Conservation (phyloP, 2,329 filamentous ascomycete genomes). For the Aureobasidium pullulans region DNA sequence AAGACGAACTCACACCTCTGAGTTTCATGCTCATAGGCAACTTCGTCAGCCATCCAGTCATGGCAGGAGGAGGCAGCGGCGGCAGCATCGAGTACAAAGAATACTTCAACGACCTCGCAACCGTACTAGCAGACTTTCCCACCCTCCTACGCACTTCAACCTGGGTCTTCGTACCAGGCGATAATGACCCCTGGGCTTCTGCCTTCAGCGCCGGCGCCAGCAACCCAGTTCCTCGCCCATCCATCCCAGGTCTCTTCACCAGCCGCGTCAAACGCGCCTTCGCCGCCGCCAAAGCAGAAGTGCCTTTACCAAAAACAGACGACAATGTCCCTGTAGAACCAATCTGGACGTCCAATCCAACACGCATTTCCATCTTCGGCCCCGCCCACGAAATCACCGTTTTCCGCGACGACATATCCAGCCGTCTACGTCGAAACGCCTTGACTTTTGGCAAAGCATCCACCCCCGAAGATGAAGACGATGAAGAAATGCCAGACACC, state of each 20-base stretch:
- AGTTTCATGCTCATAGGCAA: slow-evolving; percentile 80
- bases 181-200: slow-evolving; percentile 96
- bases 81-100: slow-evolving; percentile 96
- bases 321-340: slow-evolving; percentile 55
- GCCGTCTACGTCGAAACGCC: slow-evolving; percentile 67
- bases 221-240: slow-evolving; percentile 59
- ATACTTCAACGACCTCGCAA: slow-evolving; percentile 81
- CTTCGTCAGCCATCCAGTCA: slow-evolving; percentile 56
- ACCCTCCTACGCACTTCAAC: slow-evolving; percentile 69
- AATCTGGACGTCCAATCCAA: slow-evolving; percentile 84
- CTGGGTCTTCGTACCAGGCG: slow-evolving; percentile 89
- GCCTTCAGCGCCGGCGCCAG: slow-evolving; percentile 72
- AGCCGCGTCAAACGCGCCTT: slow-evolving; percentile 77
- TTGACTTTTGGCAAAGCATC: slow-evolving; percentile 57
- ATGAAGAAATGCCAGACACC: slow-evolving; percentile 18
- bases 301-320: slow-evolving; percentile 50
- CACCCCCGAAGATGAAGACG: slow-evolving; percentile 24
- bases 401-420: slow-evolving; percentile 78
- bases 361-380: slow-evolving; percentile 75
- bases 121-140: slow-evolving; percentile 75
- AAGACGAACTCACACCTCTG: slow-evolving; percentile 50
- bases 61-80: slow-evolving; percentile 60
- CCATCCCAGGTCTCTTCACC: slow-evolving; percentile 83
- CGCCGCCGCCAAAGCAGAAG: slow-evolving; percentile 66
- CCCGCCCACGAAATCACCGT: slow-evolving; percentile 80